Evolutionary conservation across 495 filamentous ascomycete genomes (phyloP).

Genomic region (Aspergillus indologenus): DNA sequence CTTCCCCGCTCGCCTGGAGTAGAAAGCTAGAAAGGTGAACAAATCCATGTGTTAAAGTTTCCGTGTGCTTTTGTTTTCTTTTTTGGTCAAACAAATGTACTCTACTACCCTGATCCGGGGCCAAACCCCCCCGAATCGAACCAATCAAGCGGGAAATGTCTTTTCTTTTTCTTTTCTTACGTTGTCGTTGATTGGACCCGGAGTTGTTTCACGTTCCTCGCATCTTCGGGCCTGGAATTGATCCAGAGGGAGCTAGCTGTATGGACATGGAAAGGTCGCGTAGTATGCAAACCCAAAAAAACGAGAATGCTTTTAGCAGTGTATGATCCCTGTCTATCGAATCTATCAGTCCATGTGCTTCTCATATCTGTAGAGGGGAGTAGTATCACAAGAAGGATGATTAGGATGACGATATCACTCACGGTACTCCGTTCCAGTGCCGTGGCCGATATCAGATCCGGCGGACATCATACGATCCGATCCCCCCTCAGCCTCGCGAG

Average conservation of each 20-base stretch:
- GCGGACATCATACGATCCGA: neutral
- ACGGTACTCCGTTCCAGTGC: too few relatives aligned
- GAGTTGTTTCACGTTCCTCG: too few relatives aligned
- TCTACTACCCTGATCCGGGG: constrained; percentile 25
- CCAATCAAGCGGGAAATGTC: neutral
- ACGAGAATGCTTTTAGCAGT: too few relatives aligned
- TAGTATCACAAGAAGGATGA: too few relatives aligned
- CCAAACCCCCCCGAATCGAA: neutral
- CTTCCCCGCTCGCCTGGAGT: constrained; percentile 67
- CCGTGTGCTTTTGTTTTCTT: constrained; percentile 32
- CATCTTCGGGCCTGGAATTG: too few relatives aligned
- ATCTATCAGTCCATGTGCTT: too few relatives aligned
- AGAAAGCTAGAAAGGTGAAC: constrained; percentile 30
- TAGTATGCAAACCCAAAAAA: too few relatives aligned
- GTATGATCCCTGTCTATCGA: neutral
- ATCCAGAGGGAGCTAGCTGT: constrained; percentile 30
- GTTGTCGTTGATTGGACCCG: too few relatives aligned
- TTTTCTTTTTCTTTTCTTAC: neutral
- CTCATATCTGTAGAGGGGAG: too few relatives aligned
- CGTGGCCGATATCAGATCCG: too few relatives aligned
- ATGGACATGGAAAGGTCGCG: too few relatives aligned
- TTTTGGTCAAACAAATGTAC: constrained; percentile 41
- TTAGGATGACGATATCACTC: too few relatives aligned
- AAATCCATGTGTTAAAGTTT: constrained; percentile 25
- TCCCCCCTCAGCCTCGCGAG: neutral